phyloP scores from a whole-genome alignment of 2,329 filamentous ascomycete genomes.

The Chlorencoelia australis region DNA sequence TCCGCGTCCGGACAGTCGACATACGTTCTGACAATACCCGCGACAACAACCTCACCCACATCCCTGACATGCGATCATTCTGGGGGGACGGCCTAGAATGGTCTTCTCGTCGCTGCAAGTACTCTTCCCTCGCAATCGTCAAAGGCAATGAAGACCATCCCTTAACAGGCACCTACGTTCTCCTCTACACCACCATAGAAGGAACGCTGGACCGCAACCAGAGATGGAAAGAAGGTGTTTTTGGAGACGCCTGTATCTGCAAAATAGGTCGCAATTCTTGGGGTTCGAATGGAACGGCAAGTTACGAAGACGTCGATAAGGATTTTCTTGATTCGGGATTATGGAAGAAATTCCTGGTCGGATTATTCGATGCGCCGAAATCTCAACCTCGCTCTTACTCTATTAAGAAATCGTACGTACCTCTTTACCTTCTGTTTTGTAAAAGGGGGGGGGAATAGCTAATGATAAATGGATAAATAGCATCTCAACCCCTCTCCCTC shows the following conservation, averaged over 20 bases:
- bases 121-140: slow-evolving; percentile 1
- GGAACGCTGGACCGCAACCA: slow-evolving; percentile 1
- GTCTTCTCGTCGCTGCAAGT: slow-evolving; percentile 3
- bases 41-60: slow-evolving; percentile 5
- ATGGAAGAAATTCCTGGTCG: slow-evolving; percentile 5
- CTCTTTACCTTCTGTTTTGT: too few relatives aligned
- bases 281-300: slow-evolving; percentile 2
- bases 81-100: slow-evolving; percentile 6
- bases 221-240: slow-evolving; percentile 4
- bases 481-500: too few relatives aligned
- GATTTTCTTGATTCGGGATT: slow-evolving; percentile 4
- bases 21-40: slow-evolving; percentile 2
- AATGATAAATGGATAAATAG: too few relatives aligned
- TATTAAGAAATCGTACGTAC: too few relatives aligned
- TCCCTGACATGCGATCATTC: slow-evolving; percentile 7
- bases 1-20: slow-evolving; percentile 6
- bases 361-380: slow-evolving; percentile 4
- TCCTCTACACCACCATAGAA: slow-evolving; percentile 4
- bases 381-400: too few relatives aligned
- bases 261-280: slow-evolving; percentile 5
- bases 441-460: too few relatives aligned
- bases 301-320: slow-evolving; percentile 4
- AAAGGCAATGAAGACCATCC: neutral
- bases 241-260: slow-evolving; percentile 6
- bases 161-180: slow-evolving; percentile 5